A percentile compares a stretch with the other conserved stretches of the same genome.
phyloP scores from a whole-genome alignment of 176 grass and related monocot species.

The Eleusine coracana region DNA sequence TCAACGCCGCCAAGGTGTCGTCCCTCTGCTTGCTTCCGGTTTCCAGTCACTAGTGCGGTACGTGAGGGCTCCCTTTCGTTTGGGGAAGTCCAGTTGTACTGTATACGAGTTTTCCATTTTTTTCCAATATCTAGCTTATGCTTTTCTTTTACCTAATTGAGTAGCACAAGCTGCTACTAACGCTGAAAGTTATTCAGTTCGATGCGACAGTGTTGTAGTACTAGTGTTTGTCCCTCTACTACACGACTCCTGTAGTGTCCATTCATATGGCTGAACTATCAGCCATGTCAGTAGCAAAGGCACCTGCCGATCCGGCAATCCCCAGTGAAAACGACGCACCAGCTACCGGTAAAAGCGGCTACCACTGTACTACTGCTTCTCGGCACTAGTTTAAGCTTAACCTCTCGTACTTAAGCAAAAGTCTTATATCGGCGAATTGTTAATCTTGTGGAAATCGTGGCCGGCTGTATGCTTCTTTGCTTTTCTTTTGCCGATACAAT shows the following conservation, averaged over 20 bases:
- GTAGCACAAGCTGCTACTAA: too few species aligned
- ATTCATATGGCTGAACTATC: neutral
- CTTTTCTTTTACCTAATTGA: neutral
- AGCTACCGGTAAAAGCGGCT: neutral
- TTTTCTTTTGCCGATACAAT: neutral
- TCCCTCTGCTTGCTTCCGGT: neutral
- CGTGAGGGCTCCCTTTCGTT: neutral
- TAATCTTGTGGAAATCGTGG: slow-evolving; percentile 8
- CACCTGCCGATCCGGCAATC: slow-evolving; percentile 29
- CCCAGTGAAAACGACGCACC: slow-evolving; percentile 32
- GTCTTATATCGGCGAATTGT: neutral
- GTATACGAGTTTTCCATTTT: too few species aligned
- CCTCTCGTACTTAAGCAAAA: neutral
- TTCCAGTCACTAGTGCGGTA: neutral
- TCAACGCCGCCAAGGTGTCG: slow-evolving; percentile 74
- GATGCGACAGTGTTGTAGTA: neutral
- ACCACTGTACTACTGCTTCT: neutral
- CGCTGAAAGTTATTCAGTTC: too few species aligned
- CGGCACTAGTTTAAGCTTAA: neutral
- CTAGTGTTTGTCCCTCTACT: neutral
- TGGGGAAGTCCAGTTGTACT: neutral
- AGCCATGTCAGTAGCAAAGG: neutral
- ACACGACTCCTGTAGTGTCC: neutral
- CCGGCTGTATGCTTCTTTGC: neutral
- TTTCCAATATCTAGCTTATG: too few species aligned